Evolutionary conservation across 805 yeast genomes (phyloP).

Genomic region (Danielozyma ontarioensis): DNA sequence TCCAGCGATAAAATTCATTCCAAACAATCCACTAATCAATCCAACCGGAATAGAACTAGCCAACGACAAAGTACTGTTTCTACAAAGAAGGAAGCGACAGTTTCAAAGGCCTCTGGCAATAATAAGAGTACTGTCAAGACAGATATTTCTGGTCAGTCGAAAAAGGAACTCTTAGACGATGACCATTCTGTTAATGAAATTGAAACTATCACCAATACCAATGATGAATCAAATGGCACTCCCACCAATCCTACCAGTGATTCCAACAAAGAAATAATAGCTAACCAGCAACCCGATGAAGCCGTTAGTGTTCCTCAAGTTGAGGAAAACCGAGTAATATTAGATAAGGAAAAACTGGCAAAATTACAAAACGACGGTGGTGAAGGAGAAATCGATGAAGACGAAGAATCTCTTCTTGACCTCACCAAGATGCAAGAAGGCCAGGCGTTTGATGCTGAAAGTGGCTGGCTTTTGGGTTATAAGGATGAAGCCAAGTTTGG

Average conservation of each 20-base stretch:
- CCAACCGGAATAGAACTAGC: no score
- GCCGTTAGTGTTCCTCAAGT: not conserved
- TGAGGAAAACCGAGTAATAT: not conserved
- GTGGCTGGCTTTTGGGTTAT: constrained; percentile 63
- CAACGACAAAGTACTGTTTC: no score
- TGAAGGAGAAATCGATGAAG: constrained; percentile 6
- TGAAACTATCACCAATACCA: constrained; percentile 37
- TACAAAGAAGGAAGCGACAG: constrained; percentile 3
- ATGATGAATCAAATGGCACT: constrained; percentile 20
- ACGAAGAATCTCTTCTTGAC: constrained; percentile 41
- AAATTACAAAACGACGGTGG: constrained; percentile 1
- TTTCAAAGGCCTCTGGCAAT: constrained; percentile 1
- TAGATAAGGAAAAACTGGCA: not conserved
- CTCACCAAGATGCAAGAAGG: constrained; percentile 64
- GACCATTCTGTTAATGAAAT: constrained; percentile 37
- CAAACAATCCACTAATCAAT: constrained; percentile 11
- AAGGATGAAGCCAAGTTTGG: constrained; percentile 42
- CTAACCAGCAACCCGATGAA: constrained; percentile 1
- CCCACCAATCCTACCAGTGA: constrained; percentile 4
- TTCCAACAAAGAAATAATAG: not conserved
- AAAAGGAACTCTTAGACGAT: constrained; percentile 28
- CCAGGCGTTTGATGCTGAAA: constrained; percentile 57
- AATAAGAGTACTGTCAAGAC: not conserved
- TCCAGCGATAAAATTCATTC: constrained; percentile 24
- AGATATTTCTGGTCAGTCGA: constrained; percentile 3